Base-by-base conservation (phyloP, 2,329 filamentous ascomycete species). In the Endocalyx cinctus region DNA sequence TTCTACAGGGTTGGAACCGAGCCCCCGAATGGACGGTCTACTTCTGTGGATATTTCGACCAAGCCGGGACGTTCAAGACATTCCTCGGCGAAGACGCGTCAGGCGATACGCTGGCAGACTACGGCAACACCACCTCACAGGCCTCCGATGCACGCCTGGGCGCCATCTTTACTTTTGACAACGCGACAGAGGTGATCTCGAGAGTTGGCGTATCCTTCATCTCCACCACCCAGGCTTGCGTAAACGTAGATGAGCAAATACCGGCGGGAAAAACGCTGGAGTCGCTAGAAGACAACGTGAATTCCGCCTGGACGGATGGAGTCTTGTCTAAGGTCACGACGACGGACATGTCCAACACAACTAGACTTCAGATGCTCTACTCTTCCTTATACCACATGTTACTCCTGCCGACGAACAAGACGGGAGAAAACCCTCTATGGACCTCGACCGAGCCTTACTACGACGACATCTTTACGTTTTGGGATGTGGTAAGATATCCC, bases 361-460 rank as follows among this genome's bases (percentile, higher is more conserved):
- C 66, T 0, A 79, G 74, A 29, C 60, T 83, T 6, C 62, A 69
- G 31, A 62, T 84, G 17, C 62, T 87, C 3, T 87, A 87, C 58
- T 75, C 75, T 0, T 79, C 77, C 0, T 52, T 87, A 20, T 86
- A 85, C 48, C 80, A 82, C 45, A 82, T 82, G 74, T 74, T 78
- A 38, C 55, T 85, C 10, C 71, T 84, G 22, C 81, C 82, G 0
- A 80, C 79, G 1, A 83, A 86, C 50, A 75, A 79, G 41, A 84
- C 80, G 0, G 80, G 79, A 0, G 82, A 86, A 51, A 87, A 85
- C 39, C 80, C 81, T 0, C 56, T 68, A 1, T 86, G 82, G 81
- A 52, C 60, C 2, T 79, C 76, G 2, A 46, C 51, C 0, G 82
- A 86, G 52, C 81, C 82, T 2, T 77, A 72, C 38, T 79, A 74